A percentile compares a stretch with the other conserved stretches of the same genome.
phyloP scores from a whole-genome alignment of 805 yeast genomes.

The Saturnispora quitensis region DNA sequence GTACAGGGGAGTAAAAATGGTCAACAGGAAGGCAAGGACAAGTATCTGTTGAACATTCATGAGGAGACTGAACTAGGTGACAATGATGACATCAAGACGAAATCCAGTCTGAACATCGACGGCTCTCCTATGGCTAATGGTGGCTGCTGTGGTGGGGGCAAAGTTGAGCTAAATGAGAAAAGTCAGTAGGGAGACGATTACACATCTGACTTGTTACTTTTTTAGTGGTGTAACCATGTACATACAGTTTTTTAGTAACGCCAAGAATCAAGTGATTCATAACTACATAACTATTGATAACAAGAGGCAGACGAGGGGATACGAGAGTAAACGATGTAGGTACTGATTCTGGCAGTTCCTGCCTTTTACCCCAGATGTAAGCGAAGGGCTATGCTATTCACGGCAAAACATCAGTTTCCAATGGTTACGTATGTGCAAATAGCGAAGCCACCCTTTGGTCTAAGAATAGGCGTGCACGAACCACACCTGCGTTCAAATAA shows the following conservation, averaged over 20 bases:
- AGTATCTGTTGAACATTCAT: constrained; percentile 60
- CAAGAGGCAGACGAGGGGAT: no score
- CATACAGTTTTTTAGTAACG: background rate
- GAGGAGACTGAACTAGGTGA: constrained; percentile 83
- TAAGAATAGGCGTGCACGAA: background rate
- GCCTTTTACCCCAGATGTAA: background rate
- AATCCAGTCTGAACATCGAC: constrained; percentile 26
- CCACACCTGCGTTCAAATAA: background rate
- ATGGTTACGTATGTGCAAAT: background rate
- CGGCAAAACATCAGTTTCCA: background rate
- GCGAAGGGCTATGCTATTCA: background rate
- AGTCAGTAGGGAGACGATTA: background rate
- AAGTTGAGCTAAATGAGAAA: constrained; percentile 26
- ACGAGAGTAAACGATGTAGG: no score
- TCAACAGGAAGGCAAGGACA: constrained; percentile 32
- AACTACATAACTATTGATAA: no score
- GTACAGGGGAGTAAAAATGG: constrained; percentile 67
- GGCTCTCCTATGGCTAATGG: constrained; percentile 21
- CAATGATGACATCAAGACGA: constrained; percentile 64
- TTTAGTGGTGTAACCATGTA: background rate
- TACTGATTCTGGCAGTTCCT: no score
- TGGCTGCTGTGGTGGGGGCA: constrained; percentile 53
- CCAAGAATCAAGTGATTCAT: background rate
- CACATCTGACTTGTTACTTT: no score
- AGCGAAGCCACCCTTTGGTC: background rate